Conservation (phyloP, 148 eudicot species). For the Simmondsia chinensis region DNA sequence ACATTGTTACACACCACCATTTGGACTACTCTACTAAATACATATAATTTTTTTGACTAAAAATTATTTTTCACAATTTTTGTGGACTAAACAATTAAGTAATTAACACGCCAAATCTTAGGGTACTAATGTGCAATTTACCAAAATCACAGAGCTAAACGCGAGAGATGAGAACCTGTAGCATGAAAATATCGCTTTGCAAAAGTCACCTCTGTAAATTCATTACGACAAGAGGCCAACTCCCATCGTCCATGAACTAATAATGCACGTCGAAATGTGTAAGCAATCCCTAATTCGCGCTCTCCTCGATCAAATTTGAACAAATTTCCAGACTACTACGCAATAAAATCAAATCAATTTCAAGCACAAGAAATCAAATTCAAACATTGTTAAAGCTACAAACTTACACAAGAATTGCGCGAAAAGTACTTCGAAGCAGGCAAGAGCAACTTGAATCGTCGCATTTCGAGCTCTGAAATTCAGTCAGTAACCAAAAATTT, state of each 20-base stretch:
- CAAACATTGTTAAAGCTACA: neutral
- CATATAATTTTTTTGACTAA: neutral
- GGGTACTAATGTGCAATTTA: no score
- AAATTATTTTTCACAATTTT: neutral
- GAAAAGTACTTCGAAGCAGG: constrained; percentile 16
- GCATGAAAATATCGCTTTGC: constrained; percentile 51
- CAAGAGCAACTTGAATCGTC: constrained; percentile 17
- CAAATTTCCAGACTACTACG: constrained; percentile 12
- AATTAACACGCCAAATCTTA: no score
- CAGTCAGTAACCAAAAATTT: no score
- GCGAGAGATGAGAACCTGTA: constrained; percentile 38
- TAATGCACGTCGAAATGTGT: no score
- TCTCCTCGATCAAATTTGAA: constrained; percentile 9
- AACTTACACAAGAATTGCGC: constrained; percentile 15
- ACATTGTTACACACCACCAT: no score
- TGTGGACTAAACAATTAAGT: no score
- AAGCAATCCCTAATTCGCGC: no score
- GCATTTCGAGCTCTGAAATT: no score
- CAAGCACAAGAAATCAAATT: neutral
- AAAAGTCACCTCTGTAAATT: constrained; percentile 9
- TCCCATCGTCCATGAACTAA: no score
- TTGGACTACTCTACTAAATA: no score
- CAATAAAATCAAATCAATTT: constrained; percentile 1
- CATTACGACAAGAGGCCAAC: no score
- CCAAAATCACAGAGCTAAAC: no score